phyloP scores from a whole-genome alignment of 1,284 basidiomycete species.

The Microbotryum intermedium region DNA sequence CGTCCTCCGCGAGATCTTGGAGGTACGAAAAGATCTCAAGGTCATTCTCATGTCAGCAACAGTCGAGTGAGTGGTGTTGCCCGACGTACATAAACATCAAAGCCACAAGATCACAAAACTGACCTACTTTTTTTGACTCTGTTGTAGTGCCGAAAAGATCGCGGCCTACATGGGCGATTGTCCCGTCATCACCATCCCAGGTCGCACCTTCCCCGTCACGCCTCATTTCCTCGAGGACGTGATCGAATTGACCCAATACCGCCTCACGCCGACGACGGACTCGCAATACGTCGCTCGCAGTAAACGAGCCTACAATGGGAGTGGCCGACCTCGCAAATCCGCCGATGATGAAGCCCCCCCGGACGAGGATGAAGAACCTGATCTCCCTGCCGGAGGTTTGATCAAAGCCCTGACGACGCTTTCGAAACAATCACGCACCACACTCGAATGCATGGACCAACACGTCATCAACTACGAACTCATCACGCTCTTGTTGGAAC shows the following conservation, averaged over 20 bases:
- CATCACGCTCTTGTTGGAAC: conserved; percentile 65
- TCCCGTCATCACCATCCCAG: conserved; percentile 75
- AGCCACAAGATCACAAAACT: neutral
- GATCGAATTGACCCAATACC: conserved; percentile 77
- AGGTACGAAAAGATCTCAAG: conserved; percentile 72
- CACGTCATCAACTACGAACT: conserved; percentile 83
- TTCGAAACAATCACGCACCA: conserved; percentile 56
- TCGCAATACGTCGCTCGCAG: conserved; percentile 60
- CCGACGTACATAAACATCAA: too few relatives aligned
- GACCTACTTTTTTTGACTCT: neutral
- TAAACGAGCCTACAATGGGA: conserved; percentile 41
- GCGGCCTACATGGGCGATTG: conserved; percentile 88
- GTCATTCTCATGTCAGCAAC: conserved; percentile 98
- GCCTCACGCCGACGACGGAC: conserved; percentile 53
- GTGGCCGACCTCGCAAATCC: conserved; percentile 62
- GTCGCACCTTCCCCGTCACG: conserved; percentile 93
- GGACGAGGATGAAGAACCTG: conserved; percentile 67
- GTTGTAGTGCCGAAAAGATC: conserved; percentile 62
- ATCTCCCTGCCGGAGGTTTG: conserved; percentile 37
- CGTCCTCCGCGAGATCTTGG: conserved; percentile 80
- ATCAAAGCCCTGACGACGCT: conserved; percentile 33
- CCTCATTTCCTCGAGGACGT: conserved; percentile 86
- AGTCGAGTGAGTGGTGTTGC: conserved; percentile 49
- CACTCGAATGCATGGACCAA: conserved; percentile 81
- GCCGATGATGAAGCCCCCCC: conserved; percentile 54